These are phyloP conservation scores for Leptographium wingfieldii DNA, from an alignment of 2,329 filamentous ascomycete species.

Conservation along the genomic window DNA sequence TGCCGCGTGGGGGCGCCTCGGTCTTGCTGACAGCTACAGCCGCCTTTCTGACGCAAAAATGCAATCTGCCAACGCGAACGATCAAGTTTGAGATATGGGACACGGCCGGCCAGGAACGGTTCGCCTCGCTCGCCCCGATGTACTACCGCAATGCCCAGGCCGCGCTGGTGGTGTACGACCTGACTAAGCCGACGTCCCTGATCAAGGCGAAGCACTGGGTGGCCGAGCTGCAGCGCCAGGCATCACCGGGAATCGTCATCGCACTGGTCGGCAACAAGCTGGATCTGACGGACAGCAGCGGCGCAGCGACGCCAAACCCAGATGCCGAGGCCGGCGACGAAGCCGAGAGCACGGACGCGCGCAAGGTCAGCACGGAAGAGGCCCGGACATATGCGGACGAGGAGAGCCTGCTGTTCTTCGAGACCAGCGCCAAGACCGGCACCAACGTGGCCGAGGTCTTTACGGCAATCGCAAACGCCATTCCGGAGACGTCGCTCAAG, in stretches of 20 bases:
- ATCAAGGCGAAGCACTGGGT: constrained; percentile 99
- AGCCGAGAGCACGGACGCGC: constrained; percentile 67
- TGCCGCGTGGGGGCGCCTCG: too few relatives aligned
- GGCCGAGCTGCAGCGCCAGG: constrained; percentile 90
- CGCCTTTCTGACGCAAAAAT: constrained; percentile 97
- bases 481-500: constrained; percentile 93
- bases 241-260: constrained; percentile 91
- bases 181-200: constrained; percentile 90
- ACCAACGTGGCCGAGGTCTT: constrained; percentile 93
- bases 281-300: constrained; percentile 61
- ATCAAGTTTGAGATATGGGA: constrained; percentile 98
- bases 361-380: constrained; percentile 84
- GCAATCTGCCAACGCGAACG: constrained; percentile 82
- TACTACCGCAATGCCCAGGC: constrained; percentile 99
- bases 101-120: constrained; percentile 94
- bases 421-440: constrained; percentile 95
- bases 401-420: constrained; percentile 88
- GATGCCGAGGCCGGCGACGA: constrained; percentile 43
- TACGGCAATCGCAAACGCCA: constrained; percentile 94
- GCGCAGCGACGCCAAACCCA: constrained; percentile 35
- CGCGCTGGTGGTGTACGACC: constrained; percentile 94
- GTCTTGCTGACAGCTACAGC: constrained; percentile 35
- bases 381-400: constrained; percentile 90
- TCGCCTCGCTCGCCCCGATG: constrained; percentile 93
- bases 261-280: constrained; percentile 95